Conservation (phyloP, 305 asterid species). For the Solanum aculeatissimum region DNA sequence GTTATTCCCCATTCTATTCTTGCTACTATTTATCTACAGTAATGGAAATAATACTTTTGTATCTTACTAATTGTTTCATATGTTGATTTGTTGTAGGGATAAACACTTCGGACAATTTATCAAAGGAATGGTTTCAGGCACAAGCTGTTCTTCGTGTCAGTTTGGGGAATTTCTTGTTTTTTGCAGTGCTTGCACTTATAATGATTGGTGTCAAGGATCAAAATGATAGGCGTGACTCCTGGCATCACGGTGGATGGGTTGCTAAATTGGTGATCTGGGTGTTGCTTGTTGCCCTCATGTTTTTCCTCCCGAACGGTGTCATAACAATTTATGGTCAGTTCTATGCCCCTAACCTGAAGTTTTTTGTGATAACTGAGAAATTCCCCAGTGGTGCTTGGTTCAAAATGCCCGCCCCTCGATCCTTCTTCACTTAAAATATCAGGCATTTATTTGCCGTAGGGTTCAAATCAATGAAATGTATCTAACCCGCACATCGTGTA, state of each 20-base stretch:
- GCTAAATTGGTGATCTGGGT: slow-evolving; percentile 69
- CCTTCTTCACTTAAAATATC: background rate
- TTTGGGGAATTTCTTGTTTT: slow-evolving; percentile 88
- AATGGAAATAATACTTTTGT: background rate
- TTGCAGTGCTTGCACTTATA: slow-evolving; percentile 58
- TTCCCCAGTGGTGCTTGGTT: background rate
- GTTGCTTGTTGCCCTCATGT: slow-evolving; percentile 72
- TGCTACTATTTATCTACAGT: background rate
- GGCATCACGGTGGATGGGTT: slow-evolving; percentile 88
- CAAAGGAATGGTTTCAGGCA: slow-evolving; percentile 70
- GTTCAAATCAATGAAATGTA: background rate
- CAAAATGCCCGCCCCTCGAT: background rate
- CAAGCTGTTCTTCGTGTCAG: slow-evolving; percentile 96
- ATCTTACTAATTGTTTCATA: slow-evolving; percentile 1
- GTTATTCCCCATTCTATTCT: background rate
- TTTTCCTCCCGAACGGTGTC: slow-evolving; percentile 69
- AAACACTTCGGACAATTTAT: slow-evolving; percentile 52
- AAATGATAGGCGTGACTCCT: slow-evolving; percentile 81
- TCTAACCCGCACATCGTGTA: background rate
- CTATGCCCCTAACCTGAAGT: background rate
- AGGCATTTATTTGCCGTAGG: background rate
- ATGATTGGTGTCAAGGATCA: slow-evolving; percentile 91
- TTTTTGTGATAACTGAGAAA: background rate
- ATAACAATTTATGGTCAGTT: slow-evolving; percentile 54
- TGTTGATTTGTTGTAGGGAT: slow-evolving; percentile 50